phyloP scores from a whole-genome alignment of 1,139 yeast species.

The Lodderomyces beijingensis region DNA sequence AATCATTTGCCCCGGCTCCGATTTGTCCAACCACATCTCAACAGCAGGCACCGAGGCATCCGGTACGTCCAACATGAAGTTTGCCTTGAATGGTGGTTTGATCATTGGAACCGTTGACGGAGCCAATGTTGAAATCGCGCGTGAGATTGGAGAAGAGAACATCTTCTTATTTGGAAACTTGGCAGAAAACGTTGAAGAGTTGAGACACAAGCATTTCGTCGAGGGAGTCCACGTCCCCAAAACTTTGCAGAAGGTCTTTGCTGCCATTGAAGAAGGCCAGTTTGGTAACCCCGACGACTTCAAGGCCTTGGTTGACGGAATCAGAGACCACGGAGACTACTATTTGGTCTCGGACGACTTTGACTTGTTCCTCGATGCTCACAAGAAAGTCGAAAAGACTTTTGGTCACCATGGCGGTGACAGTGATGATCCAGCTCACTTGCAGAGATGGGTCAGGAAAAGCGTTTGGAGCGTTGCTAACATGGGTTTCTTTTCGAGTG shows the following conservation, averaged over 20 bases:
- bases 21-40: constrained; percentile 90
- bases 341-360: constrained; percentile 88
- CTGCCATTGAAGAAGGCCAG: constrained; percentile 60
- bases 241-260: constrained; percentile 57
- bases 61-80: constrained; percentile 95
- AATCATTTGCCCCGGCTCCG: constrained; percentile 85
- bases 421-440: constrained; percentile 46
- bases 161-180: constrained; percentile 88
- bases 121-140: constrained; percentile 91
- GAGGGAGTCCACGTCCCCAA: constrained; percentile 55
- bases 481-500: constrained; percentile 91
- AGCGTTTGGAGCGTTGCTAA: constrained; percentile 79
- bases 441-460: constrained; percentile 70
- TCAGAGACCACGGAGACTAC: constrained; percentile 73
- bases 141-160: constrained; percentile 91
- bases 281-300: constrained; percentile 75
- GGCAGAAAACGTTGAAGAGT: constrained; percentile 83
- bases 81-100: constrained; percentile 89
- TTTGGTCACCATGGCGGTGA: constrained; percentile 50
- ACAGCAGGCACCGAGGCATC: constrained; percentile 98
- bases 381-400: constrained; percentile 67
- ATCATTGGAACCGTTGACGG: constrained; percentile 96
- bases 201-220: constrained; percentile 71
- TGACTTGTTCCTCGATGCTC: constrained; percentile 80
- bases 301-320: constrained; percentile 62